Conservation (phyloP, 139 green algal genomes). For the Chlorella vulgaris region DNA sequence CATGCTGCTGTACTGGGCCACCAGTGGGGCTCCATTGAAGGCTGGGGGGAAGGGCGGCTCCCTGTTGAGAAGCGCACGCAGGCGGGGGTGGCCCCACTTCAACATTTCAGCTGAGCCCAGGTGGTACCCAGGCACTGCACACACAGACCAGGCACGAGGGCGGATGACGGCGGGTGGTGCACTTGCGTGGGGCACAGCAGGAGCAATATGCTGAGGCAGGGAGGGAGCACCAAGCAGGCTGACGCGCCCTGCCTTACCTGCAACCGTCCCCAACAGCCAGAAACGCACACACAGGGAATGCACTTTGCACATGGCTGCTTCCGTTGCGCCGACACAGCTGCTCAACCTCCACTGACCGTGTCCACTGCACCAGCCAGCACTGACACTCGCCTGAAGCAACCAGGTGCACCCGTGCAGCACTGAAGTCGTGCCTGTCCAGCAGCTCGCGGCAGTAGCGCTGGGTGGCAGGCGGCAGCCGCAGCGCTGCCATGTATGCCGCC, state of each 20-base stretch:
- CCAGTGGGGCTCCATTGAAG: slow-evolving; percentile 47
- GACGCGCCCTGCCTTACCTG: not conserved
- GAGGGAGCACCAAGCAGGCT: not conserved
- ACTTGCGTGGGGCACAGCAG: not conserved
- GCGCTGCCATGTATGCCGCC: slow-evolving; percentile 57
- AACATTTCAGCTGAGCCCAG: slow-evolving; percentile 27
- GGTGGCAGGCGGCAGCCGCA: slow-evolving; percentile 52
- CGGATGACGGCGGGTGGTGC: not conserved
- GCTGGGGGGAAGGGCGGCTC: slow-evolving; percentile 42
- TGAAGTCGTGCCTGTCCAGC: slow-evolving; percentile 68
- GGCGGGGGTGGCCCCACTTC: slow-evolving; percentile 71
- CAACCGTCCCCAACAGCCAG: not conserved
- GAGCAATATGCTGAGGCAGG: not conserved
- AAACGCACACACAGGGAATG: no score
- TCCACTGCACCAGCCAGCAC: not conserved
- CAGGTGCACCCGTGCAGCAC: slow-evolving; percentile 55
- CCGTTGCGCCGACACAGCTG: not conserved
- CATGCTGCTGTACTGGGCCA: slow-evolving; percentile 75
- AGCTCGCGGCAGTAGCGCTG: not conserved
- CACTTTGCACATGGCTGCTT: not conserved
- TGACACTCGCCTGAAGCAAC: slow-evolving; percentile 40
- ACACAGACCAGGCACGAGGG: not conserved
- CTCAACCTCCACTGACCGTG: not conserved
- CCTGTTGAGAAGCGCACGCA: slow-evolving; percentile 55
- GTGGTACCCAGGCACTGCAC: slow-evolving; percentile 33